These are phyloP conservation scores for Paecilomyces sp. DNA, from an alignment of 2,329 filamentous ascomycete species.

Conservation along the genomic window DNA sequence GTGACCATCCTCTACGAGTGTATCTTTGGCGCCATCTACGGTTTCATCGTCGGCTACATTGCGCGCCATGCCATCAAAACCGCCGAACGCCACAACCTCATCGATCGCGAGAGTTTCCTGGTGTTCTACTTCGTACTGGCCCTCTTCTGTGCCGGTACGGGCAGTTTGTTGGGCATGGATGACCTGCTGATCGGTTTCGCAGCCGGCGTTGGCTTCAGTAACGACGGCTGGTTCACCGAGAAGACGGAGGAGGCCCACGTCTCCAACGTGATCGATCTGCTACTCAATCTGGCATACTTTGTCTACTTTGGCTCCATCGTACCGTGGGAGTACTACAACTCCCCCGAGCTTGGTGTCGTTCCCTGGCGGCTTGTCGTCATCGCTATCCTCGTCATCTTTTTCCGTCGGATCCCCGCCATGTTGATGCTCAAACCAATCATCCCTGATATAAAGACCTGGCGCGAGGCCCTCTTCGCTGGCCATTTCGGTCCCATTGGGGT, in stretches of 20 bases:
- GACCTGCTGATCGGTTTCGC: constrained; percentile 92
- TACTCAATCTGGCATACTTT: constrained; percentile 96
- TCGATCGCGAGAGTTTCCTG: constrained; percentile 93
- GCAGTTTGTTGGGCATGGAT: constrained; percentile 83
- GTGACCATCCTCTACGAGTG: constrained; percentile 92
- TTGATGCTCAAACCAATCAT: constrained; percentile 83
- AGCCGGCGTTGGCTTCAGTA: constrained; percentile 96
- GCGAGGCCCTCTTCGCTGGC: constrained; percentile 90
- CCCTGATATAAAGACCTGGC: constrained; percentile 96
- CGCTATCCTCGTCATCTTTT: constrained; percentile 87
- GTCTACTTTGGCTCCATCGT: constrained; percentile 97
- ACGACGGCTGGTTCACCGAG: constrained; percentile 97
- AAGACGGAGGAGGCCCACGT: constrained; percentile 98
- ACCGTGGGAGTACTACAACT: constrained; percentile 88
- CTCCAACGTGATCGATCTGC: constrained; percentile 95
- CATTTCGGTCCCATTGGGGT: constrained; percentile 98
- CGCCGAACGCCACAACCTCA: constrained; percentile 75
- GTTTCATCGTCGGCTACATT: constrained; percentile 79
- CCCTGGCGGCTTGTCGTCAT: constrained; percentile 93
- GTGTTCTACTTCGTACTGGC: constrained; percentile 98
- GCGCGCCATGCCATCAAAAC: constrained; percentile 85
- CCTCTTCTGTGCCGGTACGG: constrained; percentile 90
- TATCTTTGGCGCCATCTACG: constrained; percentile 82
- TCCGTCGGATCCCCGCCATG: constrained; percentile 95
- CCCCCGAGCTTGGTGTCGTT: constrained; percentile 61